Evolutionary conservation across 1,284 basidiomycete genomes (phyloP), one percentile per base, ranked within the genome.

Genomic region (Rhodotorula sp.): DNA sequence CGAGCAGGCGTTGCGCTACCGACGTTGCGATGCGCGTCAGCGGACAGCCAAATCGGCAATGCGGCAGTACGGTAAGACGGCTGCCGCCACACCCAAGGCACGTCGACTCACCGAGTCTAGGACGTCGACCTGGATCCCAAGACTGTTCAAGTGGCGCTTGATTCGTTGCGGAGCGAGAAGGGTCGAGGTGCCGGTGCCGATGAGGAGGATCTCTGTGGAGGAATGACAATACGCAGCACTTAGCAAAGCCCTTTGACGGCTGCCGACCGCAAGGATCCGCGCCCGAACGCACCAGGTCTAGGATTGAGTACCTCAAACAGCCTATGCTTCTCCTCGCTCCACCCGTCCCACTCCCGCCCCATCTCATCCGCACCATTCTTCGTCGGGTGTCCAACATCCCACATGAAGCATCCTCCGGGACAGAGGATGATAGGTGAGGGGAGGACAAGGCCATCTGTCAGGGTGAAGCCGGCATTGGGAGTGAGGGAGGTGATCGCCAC

Each of bases 101-200:
- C 52, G 44, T 44, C 9, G 13, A 84, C 88, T 70, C 77, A 94
- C 94, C 58, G 93, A 93, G 79, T 94, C 91, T 88, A 95, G 92
- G n/a, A 92, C 84, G 75, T 98, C 95, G 57, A 94, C 81, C 77
- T 94, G 92, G 70, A 97, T 91, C 10, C 94, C 94, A 49, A 93
- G 79, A 51, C 85, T 82, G 70, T 85, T 90, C 56, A 97, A 78
- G 79, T 92, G 87, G 53, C 86, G 83, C 27, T 88, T 84, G 30
- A 97, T 80, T 34, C 81, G 81, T 9, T 85, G 84, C 22, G 94
- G 94, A 2, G 89, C 87, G 60, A 90, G 88, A 5, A 87, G 81
- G 19, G 90, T 85, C 11, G 83, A 84, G 71, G 84, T 84, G 0
- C 95, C 95, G 0, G 94, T 97, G 0, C 94, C 94, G 27, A 98